Evolutionary conservation across 176 grass and related monocot species (phyloP), one percentile per base, ranked within the genome.

Genomic region (Lolium rigidum): DNA sequence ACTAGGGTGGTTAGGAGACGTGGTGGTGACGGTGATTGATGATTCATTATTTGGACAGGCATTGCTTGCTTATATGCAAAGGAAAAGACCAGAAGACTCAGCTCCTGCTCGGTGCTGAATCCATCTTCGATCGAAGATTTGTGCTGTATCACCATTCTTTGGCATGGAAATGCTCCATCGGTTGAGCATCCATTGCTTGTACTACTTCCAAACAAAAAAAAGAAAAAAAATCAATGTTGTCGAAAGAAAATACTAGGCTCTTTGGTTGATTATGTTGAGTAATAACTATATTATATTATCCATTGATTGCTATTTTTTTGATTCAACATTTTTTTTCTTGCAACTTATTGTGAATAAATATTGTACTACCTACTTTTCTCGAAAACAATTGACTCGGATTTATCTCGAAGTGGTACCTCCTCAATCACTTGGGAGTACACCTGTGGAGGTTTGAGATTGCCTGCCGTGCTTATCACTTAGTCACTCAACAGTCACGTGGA

Each of bases 1-100:
- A 3, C 24, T 51, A 58, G 20, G 37, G 54, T 86, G 44, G 84
- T 86, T 87, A 18, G 56, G 80, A 76, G 35, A 71, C 38, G 52
- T 31, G 51, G 52, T n/a, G n/a, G n/a, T 20, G 70, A 3, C 5
- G 39, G 39, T 7, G 41, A 43, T 43, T 43, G 41, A 6, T 39
- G 66, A 9, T 81, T 63, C 21, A 59, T 76, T 57, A 4, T 70
- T 59, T 9, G 18, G 7, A 18, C 22, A 6, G 7, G 15, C 22
- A 9, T 72, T 22, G 51, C 39, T 72, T 22, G 51, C 39, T 63
- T 77, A 37, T 15, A 41, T 35, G 5, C n/a, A 14, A 31, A 80
- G 35, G 4, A 80, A 63, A 56, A 37, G 65, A 43, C 16, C 6
- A 17, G 12, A 39, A 37, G n/a, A n/a, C 15, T 20, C 56, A 35